These are phyloP conservation scores for Gossypium gossypioides DNA, from an alignment of 441 rosid species.

Conservation along the genomic window DNA sequence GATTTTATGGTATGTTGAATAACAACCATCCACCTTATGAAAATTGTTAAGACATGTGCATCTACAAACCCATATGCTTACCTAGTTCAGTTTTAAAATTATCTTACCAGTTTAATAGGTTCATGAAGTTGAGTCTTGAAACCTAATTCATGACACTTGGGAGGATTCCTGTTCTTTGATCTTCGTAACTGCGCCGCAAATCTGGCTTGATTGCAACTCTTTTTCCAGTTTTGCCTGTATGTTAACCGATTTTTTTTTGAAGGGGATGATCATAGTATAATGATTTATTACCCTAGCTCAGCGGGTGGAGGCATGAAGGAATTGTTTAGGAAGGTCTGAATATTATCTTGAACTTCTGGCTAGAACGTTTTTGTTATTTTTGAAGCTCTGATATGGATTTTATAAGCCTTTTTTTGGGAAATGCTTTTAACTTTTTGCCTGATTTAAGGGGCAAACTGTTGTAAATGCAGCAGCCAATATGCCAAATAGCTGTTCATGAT, in stretches of 20 bases:
- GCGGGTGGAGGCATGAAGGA: conserved; percentile 99
- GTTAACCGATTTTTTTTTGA: conserved; percentile 16
- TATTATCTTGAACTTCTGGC: conserved; percentile 1
- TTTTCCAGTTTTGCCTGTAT: conserved; percentile 14
- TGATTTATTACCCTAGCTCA: conserved; percentile 98
- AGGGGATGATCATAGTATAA: conserved; percentile 98
- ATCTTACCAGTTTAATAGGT: neutral
- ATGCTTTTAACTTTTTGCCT: neutral
- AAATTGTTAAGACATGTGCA: neutral
- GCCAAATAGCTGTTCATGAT: neutral
- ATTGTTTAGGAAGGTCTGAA: conserved; percentile 86
- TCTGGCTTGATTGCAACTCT: neutral
- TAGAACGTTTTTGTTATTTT: neutral
- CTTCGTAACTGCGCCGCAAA: neutral
- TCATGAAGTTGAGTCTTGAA: neutral
- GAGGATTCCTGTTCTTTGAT: neutral
- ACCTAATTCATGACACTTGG: neutral
- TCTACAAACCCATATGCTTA: neutral
- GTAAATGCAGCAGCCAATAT: neutral
- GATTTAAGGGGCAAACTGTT: neutral
- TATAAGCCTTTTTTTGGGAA: neutral
- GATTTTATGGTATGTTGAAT: neutral
- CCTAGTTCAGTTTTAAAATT: neutral
- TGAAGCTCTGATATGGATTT: neutral
- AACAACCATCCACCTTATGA: neutral